Conservation (phyloP, 164 flowering plant species). For the Sextonia rubra region DNA sequence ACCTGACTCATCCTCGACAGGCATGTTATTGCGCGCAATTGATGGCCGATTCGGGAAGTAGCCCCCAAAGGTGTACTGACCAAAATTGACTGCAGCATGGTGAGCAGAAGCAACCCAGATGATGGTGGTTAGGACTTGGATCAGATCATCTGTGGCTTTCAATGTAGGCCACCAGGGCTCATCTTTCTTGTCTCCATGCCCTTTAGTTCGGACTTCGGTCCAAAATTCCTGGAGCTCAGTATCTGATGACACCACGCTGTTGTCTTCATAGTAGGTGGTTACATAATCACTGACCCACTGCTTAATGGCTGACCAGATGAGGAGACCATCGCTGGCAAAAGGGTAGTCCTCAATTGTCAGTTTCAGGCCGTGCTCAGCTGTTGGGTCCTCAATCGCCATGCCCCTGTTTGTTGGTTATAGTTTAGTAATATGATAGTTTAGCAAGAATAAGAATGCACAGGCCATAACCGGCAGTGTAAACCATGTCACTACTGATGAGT, state of each 20-base stretch:
- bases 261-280: conserved; percentile 43
- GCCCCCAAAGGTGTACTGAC: conserved; percentile 59
- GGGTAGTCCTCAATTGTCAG: conserved; percentile 70
- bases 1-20: conserved; percentile 35
- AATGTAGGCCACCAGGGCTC: conserved; percentile 83
- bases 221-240: conserved; percentile 79
- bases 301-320: conserved; percentile 56
- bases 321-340: conserved; percentile 69
- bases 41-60: conserved; percentile 79
- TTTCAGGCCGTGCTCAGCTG: conserved; percentile 59
- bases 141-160: conserved; percentile 40
- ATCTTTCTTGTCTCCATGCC: conserved; percentile 75
- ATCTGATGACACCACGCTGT: conserved; percentile 34
- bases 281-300: conserved; percentile 67
- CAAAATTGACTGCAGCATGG: conserved; percentile 83
- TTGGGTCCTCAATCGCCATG: conserved; percentile 69
- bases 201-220: conserved; percentile 56
- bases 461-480: too few relatives aligned
- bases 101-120: conserved; percentile 70
- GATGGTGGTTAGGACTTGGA: conserved; percentile 48
- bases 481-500: too few relatives aligned
- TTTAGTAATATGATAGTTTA: not conserved
- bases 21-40: conserved; percentile 49
- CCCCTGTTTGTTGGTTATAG: conserved; percentile 37
- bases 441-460: not conserved